Evolutionary conservation across 495 filamentous ascomycete genomes (phyloP), one percentile per base, ranked within the genome.

Genomic region (Hyphodiscus hymeniophilus): DNA sequence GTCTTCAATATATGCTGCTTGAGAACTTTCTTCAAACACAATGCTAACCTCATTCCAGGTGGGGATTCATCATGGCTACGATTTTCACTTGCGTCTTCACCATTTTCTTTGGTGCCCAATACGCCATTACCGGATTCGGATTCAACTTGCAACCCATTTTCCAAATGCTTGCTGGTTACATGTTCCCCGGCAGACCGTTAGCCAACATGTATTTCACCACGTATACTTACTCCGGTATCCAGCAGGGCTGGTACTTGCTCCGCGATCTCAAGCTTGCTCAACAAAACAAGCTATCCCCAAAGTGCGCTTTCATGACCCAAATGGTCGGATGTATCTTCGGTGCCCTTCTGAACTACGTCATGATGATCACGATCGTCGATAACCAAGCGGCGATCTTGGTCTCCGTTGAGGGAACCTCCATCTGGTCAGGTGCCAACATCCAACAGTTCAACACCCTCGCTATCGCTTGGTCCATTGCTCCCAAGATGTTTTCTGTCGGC

Each of bases 181-280:
- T 70, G 23, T 51, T 66, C 24, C 72, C 71, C 18, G 71, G 71
- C 3, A 62, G 62, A 10, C 71, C 71, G 0, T 33, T 73, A 48
- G 48, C 76, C 7, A 81, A 81, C 55, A 74, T 72, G 62, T 79
- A 73, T 43, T 64, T 82, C 36, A 75, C 56, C 15, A 20, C 34
- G 28, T 55, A 47, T 31, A 38, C 30, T 2, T 55, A 22, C 56
- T 73, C 73, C 49, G 66, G 66, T 42, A 58, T 71, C 18, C 54
- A 55, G 12, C 68, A 67, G 60, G 66, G 63, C 13, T 43, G 58
- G 36, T 47, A 61, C 3, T 45, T 69, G 20, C 40, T 56, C 7
- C 60, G 60, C n/a, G 65, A 67, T 56, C 62, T 75, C 47, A 63
- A 64, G 36, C 48, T 70, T 7, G 66, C 63, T 8, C 67, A 70